Evolutionary conservation across 495 filamentous ascomycete genomes (phyloP).

Genomic region (Jackrogersella minutella): DNA sequence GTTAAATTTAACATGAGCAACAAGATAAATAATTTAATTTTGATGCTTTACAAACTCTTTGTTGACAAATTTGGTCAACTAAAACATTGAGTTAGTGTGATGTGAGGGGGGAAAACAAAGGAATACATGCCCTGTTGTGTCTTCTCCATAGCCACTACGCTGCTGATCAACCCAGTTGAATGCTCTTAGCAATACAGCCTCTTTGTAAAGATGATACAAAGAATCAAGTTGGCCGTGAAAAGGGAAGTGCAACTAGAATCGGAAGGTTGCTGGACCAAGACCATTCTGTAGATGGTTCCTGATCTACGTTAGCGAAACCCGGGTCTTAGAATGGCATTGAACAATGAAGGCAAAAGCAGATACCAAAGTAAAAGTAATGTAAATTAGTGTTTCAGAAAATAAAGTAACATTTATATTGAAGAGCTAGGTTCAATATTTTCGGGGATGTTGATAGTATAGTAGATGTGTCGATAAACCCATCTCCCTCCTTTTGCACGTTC

Average conservation of each 20-base stretch:
- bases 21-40: neutral
- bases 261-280: neutral
- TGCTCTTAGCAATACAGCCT: neutral
- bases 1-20: neutral
- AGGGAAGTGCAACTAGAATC: neutral
- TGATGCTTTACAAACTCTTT: neutral
- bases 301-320: no score
- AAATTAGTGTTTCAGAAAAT: no score
- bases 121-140: neutral
- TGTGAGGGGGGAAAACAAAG: neutral
- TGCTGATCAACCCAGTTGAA: neutral
- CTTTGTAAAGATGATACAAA: slow-evolving; percentile 15
- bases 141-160: neutral
- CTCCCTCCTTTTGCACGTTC: slow-evolving; percentile 39
- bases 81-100: neutral
- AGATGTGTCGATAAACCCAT: slow-evolving; percentile 70
- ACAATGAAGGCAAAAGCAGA: no score
- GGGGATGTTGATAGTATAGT: slow-evolving; percentile 75
- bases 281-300: no score
- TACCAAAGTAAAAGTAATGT: no score
- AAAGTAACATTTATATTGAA: no score
- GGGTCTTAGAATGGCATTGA: no score
- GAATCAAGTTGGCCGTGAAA: neutral
- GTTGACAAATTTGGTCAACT: neutral
- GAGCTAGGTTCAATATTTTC: slow-evolving; percentile 63